A percentile compares a stretch with the other conserved stretches of the same genome.
These are phyloP conservation scores for Aspergillus clavatus DNA, from an alignment of 2,329 filamentous ascomycete genomes.

Conservation along the genomic window DNA sequence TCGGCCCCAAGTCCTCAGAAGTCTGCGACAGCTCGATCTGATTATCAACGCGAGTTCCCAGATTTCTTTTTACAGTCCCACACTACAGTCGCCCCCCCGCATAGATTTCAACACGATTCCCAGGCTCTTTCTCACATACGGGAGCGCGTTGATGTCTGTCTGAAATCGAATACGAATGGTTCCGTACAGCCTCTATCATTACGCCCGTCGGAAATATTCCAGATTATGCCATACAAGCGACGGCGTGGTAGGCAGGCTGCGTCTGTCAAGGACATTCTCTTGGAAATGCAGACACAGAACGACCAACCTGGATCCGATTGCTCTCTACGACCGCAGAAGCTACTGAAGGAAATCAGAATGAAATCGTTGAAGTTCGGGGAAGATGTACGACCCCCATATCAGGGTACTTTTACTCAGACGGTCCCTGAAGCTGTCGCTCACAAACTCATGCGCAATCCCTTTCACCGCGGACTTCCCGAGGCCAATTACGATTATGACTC, in stretches of 20 bases:
- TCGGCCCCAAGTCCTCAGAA: slow-evolving; percentile 16
- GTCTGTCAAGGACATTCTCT: slow-evolving; percentile 58
- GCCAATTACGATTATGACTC: slow-evolving; percentile 63
- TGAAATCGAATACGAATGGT: slow-evolving; percentile 17
- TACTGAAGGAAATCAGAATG: slow-evolving; percentile 48
- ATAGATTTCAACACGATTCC: slow-evolving; percentile 54
- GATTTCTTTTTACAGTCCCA: slow-evolving; percentile 74
- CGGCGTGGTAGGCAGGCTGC: slow-evolving; percentile 27
- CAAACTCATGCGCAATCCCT: slow-evolving; percentile 52
- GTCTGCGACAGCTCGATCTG: slow-evolving; percentile 35
- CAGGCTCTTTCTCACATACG: slow-evolving; percentile 53
- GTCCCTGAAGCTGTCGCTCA: slow-evolving; percentile 37
- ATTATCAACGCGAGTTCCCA: slow-evolving; percentile 68
- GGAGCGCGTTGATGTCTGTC: slow-evolving; percentile 44
- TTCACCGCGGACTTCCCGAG: slow-evolving; percentile 47
- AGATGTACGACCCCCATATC: slow-evolving; percentile 60
- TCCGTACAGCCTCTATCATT: slow-evolving; percentile 17
- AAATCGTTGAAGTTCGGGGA: slow-evolving; percentile 58
- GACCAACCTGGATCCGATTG: slow-evolving; percentile 30
- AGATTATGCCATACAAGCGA: slow-evolving; percentile 36
- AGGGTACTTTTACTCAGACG: slow-evolving; percentile 55
- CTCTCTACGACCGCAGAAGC: slow-evolving; percentile 31
- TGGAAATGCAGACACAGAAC: slow-evolving; percentile 47
- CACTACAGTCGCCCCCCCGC: slow-evolving; percentile 61
- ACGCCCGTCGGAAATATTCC: slow-evolving; percentile 34